phyloP scores from a whole-genome alignment of 1,284 basidiomycete genomes.

The Pisolithus thermaeus region DNA sequence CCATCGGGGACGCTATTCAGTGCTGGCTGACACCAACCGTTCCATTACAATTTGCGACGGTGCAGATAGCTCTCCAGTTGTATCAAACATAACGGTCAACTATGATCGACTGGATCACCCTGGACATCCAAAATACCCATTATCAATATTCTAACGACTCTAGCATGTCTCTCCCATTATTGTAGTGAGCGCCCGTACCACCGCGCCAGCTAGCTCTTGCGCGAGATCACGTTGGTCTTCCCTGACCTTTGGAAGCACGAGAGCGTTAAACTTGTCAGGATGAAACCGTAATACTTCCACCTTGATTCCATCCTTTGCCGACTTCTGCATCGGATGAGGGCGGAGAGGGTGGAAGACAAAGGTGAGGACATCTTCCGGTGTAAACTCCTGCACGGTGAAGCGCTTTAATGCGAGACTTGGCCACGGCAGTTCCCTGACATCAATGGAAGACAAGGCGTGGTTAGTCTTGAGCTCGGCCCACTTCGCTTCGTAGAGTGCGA shows the following conservation, averaged over 20 bases:
- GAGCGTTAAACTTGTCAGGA: slow-evolving; percentile 44
- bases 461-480: slow-evolving; percentile 34
- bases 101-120: background rate
- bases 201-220: slow-evolving; percentile 37
- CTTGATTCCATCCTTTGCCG: slow-evolving; percentile 33
- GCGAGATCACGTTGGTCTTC: slow-evolving; percentile 38
- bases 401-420: slow-evolving; percentile 29
- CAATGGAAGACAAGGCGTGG: slow-evolving; percentile 11
- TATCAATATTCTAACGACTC: no score
- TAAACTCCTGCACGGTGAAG: slow-evolving; percentile 23
- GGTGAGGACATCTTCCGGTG: slow-evolving; percentile 24
- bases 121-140: background rate
- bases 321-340: slow-evolving; percentile 26
- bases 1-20: slow-evolving; percentile 41
- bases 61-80: slow-evolving; percentile 40
- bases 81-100: no score
- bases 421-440: slow-evolving; percentile 41
- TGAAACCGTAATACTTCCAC: slow-evolving; percentile 47
- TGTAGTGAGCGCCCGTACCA: slow-evolving; percentile 39
- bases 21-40: slow-evolving; percentile 34
- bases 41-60: slow-evolving; percentile 38
- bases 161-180: slow-evolving; percentile 19
- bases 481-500: slow-evolving; percentile 31
- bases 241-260: slow-evolving; percentile 39
- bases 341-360: slow-evolving; percentile 37